Evolutionary conservation across 257 asterid genomes (phyloP), one percentile per base, ranked within the genome.

Genomic region (Perilla frutescens): DNA sequence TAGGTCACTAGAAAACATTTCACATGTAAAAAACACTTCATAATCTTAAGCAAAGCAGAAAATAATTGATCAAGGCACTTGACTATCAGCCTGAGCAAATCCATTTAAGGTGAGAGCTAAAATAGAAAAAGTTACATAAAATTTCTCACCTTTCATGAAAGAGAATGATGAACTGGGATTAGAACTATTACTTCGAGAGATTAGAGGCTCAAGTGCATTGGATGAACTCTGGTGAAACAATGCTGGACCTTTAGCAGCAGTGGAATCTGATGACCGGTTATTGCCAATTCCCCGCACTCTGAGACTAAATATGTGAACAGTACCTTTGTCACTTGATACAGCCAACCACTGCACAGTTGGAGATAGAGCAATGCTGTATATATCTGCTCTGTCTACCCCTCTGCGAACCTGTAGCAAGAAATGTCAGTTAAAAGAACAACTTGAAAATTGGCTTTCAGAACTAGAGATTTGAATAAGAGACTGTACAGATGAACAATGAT

Each of bases 321-420:
- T 93, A 73, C 97, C 96, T 86, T 91, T 93, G 85, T 89, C 98
- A 77, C 98, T 93, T 0, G 97, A 89, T 79, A 93, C 92, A 6
- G 88, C 96, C 84, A 93, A 80, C 98, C 98, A 93, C 81, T 86
- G 93, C 77, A 86, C 89, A 79, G 91, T 89, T 61, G 98, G 94
- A 57, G 98, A 93, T 54, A 93, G 83, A 58, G 96, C 86, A 78
- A 93, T 87, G 73, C 92, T 83, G 62, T 82, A 89, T 43, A 93
- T 88, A 79, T 91, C 96, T 10, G 98, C 97, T 87, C 77, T 84
- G 84, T 91, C 98, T 26, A 75, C 87, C 47, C 98, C 98, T 85
- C 98, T 86, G 76, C 98, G 98, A 54, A 93, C 98, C 98, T 93
- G 77, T 61, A 43, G 54, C 67, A 84, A 70, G 68, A 72, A 81